Evolutionary conservation across 352 stramenopile genomes (phyloP).

Genomic region (Phytophthora idaei): DNA sequence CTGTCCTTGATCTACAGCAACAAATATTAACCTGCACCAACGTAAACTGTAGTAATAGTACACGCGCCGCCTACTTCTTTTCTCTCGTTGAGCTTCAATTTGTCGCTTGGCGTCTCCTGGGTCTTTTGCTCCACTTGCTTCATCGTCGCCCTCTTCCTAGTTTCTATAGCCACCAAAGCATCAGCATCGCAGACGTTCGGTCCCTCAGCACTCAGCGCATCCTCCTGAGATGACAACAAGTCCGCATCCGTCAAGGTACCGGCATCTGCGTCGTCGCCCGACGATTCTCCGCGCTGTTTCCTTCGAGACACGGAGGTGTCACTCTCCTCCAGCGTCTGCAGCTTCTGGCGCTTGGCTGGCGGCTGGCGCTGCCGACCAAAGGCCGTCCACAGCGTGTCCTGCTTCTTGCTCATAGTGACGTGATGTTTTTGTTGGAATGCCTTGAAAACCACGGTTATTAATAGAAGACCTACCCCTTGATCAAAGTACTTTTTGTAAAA

Average conservation of each 20-base stretch:
- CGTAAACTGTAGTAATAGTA: neutral
- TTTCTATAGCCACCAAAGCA: conserved; percentile 4
- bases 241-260: conserved; percentile 66
- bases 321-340: conserved; percentile 11
- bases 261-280: conserved; percentile 24
- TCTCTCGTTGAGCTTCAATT: conserved; percentile 43
- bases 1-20: conserved; percentile 79
- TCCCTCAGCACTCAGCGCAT: conserved; percentile 23
- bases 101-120: neutral
- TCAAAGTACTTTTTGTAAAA: too few species aligned
- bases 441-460: neutral
- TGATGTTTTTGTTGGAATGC: too few species aligned
- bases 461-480: too few species aligned
- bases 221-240: conserved; percentile 64
- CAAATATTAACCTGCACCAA: neutral
- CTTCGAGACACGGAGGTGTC: conserved; percentile 7
- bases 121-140: conserved; percentile 1
- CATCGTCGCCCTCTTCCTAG: neutral
- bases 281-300: conserved; percentile 11
- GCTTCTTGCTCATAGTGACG: conserved; percentile 44
- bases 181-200: conserved; percentile 10
- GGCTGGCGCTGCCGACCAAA: conserved; percentile 44
- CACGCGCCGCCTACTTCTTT: conserved; percentile 48
- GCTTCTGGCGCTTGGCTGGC: conserved; percentile 34
- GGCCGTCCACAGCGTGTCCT: conserved; percentile 52